Conservation (phyloP, 768 basidiomycete species). For the Naganishia vishniacii region DNA sequence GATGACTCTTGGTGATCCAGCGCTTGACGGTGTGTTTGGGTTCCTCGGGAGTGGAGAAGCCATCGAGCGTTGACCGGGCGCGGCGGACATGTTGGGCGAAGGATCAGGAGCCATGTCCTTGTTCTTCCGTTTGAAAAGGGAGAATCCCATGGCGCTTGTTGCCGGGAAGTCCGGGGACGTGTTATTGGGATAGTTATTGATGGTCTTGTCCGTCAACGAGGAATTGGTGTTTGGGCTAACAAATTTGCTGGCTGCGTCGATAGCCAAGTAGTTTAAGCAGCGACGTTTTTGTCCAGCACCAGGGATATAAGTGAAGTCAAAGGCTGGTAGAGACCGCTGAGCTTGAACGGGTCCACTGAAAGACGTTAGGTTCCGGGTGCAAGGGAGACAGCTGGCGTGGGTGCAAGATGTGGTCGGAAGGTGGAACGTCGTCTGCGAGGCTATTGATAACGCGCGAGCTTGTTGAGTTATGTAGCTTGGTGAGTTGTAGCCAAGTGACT, state of each 20-base stretch:
- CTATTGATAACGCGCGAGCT: background rate
- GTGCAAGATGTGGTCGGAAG: too few relatives aligned
- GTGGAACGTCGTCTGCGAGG: background rate
- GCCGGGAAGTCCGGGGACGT: background rate
- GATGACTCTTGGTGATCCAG: background rate
- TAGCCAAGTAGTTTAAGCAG: too few relatives aligned
- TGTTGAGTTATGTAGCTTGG: too few relatives aligned
- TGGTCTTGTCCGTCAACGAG: too few relatives aligned
- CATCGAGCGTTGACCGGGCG: background rate
- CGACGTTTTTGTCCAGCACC: too few relatives aligned
- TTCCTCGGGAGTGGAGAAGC: background rate
- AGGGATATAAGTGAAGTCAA: background rate
- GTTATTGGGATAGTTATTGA: background rate
- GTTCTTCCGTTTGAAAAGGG: constrained; percentile 29
- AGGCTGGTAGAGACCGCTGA: too few relatives aligned
- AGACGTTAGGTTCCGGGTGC: too few relatives aligned
- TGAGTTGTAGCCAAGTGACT: too few relatives aligned
- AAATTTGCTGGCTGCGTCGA: background rate
- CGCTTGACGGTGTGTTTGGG: background rate
- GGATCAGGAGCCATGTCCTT: constrained; percentile 21
- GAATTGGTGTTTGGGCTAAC: too few relatives aligned
- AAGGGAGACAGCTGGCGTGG: too few relatives aligned
- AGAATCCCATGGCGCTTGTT: constrained; percentile 32
- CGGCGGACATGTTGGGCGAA: background rate
- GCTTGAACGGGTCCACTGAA: too few relatives aligned